Evolutionary conservation across 2,329 filamentous ascomycete species (phyloP), one percentile per base, ranked within the genome.

Genomic region (Aspergillus glaucus): DNA sequence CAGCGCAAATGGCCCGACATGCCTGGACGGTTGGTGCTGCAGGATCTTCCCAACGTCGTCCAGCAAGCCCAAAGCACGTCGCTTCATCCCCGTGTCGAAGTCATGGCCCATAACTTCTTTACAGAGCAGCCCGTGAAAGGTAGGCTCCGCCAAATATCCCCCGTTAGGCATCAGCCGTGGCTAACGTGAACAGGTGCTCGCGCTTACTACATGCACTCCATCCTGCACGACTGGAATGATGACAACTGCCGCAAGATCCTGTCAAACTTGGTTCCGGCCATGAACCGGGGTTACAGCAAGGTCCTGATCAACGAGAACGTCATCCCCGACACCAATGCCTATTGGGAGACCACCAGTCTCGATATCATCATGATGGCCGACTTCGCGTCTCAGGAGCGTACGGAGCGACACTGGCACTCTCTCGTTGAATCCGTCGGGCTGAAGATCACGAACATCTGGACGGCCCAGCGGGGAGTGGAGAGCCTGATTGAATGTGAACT

Each of bases 101-200:
- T 55, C 4, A 67, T 76, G 62, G 55, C 58, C 1, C 67, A 78
- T 48, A 70, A 78, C 54, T 77, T 78, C 50, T 69, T 70, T 48
- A 72, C 65, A 0, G 64, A 69, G 36, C 73, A 78, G 50, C 74
- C 70, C 0, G 53, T 78, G 8, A 69, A 72, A 52, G 70, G 68
- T 62, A 55, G 42, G 41, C n/a, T 19, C 14, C 17, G 15, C 28
- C 9, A 21, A 4, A 12, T 12, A 12, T 28, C 14, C 26, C 10
- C 10, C 12, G 5, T 21, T 15, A 4, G 1, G 9, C 9, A 30
- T 3, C n/a, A 8, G 6, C 4, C 10, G 28, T 7, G 17, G 10
- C 46, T 48, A 9, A 51, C 15, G 9, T 3, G 19, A 8, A 22
- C 21, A 64, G 68, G 65, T 30, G 68, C 68, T 10, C 63, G 67